Evolutionary conservation across 129 eudicot genomes (phyloP).

Genomic region (Smallanthus sonchifolius): DNA sequence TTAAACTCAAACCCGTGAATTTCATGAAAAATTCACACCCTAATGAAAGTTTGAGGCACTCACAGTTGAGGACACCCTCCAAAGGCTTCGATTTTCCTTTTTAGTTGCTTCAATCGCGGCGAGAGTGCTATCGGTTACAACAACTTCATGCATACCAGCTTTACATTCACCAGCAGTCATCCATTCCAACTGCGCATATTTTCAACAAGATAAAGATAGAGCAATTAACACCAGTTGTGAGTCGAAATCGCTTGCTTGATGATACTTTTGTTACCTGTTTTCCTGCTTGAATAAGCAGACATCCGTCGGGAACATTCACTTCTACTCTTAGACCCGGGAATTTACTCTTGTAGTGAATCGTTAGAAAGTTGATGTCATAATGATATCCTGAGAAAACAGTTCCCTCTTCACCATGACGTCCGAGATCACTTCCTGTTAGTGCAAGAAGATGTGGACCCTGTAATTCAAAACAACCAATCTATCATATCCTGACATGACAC

Average conservation of each 20-base stretch:
- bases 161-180: conserved; percentile 93
- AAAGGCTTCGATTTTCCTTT: conserved; percentile 77
- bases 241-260: no score
- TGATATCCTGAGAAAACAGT: conserved; percentile 94
- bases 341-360: conserved; percentile 86
- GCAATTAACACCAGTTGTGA: no score
- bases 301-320: conserved; percentile 85
- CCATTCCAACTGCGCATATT: conserved; percentile 67
- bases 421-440: conserved; percentile 88
- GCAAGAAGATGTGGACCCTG: conserved; percentile 99
- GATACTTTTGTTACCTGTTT: conserved; percentile 50
- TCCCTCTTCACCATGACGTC: conserved; percentile 69
- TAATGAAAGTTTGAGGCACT: conserved; percentile 14
- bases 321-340: conserved; percentile 78
- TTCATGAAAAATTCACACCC: no score
- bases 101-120: conserved; percentile 56
- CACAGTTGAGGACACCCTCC: conserved; percentile 97
- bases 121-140: conserved; percentile 65
- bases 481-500: not conserved
- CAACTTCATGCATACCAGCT: conserved; percentile 98
- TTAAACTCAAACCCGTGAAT: no score
- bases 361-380: conserved; percentile 88
- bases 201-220: no score
- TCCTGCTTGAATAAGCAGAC: conserved; percentile 91
- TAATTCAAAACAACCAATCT: not conserved